A percentile compares a stretch with the other conserved stretches of the same genome.
These are phyloP conservation scores for Taiwanofungus camphoratus DNA, from an alignment of 1,284 basidiomycete genomes.

Conservation along the genomic window DNA sequence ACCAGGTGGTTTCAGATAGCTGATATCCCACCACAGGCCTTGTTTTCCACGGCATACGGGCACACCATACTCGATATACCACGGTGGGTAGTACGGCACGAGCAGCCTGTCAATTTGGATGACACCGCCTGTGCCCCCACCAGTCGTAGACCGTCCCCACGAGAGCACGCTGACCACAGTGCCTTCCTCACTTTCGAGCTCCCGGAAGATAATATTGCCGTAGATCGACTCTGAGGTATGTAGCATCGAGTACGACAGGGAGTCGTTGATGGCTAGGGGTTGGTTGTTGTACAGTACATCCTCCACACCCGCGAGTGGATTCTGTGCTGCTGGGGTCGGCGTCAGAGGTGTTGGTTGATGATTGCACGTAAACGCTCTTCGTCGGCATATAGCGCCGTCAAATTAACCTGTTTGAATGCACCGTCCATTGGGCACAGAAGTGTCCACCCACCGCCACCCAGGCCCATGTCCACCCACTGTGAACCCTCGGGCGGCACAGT, in stretches of 20 bases:
- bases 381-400: conserved; percentile 74
- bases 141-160: conserved; percentile 79
- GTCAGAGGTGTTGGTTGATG: conserved; percentile 77
- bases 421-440: conserved; percentile 88
- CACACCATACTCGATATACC: conserved; percentile 69
- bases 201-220: conserved; percentile 78
- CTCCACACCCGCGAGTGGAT: conserved; percentile 21
- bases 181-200: conserved; percentile 37
- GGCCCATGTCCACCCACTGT: conserved; percentile 47
- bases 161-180: conserved; percentile 59
- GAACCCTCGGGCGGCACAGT: conserved; percentile 66
- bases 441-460: conserved; percentile 63
- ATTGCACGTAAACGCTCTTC: conserved; percentile 56
- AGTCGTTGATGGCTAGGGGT: conserved; percentile 69
- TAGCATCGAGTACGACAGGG: conserved; percentile 70
- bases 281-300: conserved; percentile 54
- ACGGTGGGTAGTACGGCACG: conserved; percentile 80
- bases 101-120: conserved; percentile 83
- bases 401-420: conserved; percentile 86
- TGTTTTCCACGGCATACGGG: no score
- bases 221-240: conserved; percentile 49
- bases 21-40: no score
- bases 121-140: conserved; percentile 74
- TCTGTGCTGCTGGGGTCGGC: conserved; percentile 16
- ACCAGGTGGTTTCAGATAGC: no score